phyloP scores from a whole-genome alignment of 2,329 filamentous ascomycete species.

The Ambrosiella beaveri region DNA sequence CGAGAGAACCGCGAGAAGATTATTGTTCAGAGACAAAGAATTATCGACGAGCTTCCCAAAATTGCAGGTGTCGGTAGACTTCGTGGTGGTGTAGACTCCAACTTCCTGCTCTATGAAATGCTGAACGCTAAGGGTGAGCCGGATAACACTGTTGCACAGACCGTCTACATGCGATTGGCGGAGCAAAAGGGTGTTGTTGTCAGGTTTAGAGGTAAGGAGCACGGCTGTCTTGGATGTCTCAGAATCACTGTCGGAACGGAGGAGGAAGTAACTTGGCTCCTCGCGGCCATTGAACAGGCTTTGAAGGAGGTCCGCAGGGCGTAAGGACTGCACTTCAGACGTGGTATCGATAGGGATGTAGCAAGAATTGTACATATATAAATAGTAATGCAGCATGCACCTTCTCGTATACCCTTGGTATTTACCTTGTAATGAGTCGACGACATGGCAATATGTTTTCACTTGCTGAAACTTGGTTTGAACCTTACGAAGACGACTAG shows the following conservation, averaged over 20 bases:
- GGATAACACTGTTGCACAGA: slow-evolving; percentile 60
- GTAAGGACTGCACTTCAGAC: background rate
- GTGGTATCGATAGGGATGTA: background rate
- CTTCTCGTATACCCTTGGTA: too few species aligned
- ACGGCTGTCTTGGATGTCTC: slow-evolving; percentile 74
- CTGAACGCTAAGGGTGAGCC: slow-evolving; percentile 54
- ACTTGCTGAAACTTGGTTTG: too few species aligned
- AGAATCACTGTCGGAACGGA: slow-evolving; percentile 87
- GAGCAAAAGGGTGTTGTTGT: slow-evolving; percentile 82
- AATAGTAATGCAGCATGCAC: background rate
- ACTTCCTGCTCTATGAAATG: slow-evolving; percentile 86
- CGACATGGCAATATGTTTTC: too few species aligned
- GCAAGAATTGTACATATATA: background rate
- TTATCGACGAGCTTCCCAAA: slow-evolving; percentile 55
- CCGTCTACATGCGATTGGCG: slow-evolving; percentile 69
- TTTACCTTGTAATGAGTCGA: too few species aligned
- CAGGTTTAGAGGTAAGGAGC: slow-evolving; percentile 80
- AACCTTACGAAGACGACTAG: too few species aligned
- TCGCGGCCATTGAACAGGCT: slow-evolving; percentile 44
- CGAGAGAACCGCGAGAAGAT: slow-evolving; percentile 50
- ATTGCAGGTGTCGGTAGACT: slow-evolving; percentile 67
- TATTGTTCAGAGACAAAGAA: slow-evolving; percentile 55
- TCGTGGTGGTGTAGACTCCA: slow-evolving; percentile 62
- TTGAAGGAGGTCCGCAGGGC: slow-evolving; percentile 26
- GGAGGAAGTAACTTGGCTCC: slow-evolving; percentile 62